These are phyloP conservation scores for Dactylonectria macrodidyma DNA, from an alignment of 2,329 filamentous ascomycete species.

Conservation along the genomic window DNA sequence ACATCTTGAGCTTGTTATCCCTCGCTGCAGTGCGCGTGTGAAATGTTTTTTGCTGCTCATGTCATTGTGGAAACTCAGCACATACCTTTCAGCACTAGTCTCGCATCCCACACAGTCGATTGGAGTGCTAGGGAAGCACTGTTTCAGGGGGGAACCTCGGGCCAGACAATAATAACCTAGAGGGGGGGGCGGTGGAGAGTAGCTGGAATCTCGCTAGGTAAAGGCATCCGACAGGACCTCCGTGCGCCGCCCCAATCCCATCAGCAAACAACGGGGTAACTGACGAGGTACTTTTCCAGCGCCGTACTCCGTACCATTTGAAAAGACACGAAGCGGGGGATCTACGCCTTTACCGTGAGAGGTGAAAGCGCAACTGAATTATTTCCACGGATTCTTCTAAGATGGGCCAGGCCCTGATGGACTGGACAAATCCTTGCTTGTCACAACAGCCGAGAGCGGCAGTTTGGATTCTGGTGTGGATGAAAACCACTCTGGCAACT, in stretches of 20 bases:
- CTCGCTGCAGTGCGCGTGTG: neutral
- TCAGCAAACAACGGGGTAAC: conserved; percentile 32
- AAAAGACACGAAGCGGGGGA: conserved; percentile 22
- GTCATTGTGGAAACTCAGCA: conserved; percentile 32
- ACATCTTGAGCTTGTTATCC: neutral
- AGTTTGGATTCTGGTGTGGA: conserved; percentile 9
- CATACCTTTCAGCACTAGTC: conserved; percentile 41
- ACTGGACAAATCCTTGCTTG: conserved; percentile 9
- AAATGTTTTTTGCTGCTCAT: conserved; percentile 22
- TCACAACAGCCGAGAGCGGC: conserved; percentile 20
- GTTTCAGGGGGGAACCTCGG: conserved; percentile 47
- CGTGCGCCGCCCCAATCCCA: conserved; percentile 29
- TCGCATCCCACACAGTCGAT: conserved; percentile 39
- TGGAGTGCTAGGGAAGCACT: conserved; percentile 32
- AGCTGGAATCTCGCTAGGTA: conserved; percentile 40
- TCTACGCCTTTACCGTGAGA: conserved; percentile 30
- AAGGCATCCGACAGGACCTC: conserved; percentile 16
- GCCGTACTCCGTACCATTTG: conserved; percentile 9
- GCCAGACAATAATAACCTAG: conserved; percentile 43
- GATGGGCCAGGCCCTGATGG: neutral
- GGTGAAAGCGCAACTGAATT: neutral
- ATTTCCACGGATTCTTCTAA: neutral
- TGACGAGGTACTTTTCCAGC: conserved; percentile 21
- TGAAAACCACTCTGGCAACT: neutral
- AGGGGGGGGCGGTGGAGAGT: conserved; percentile 35